These are phyloP conservation scores for Naganishia antarctica DNA, from an alignment of 768 basidiomycete species.

Conservation along the genomic window DNA sequence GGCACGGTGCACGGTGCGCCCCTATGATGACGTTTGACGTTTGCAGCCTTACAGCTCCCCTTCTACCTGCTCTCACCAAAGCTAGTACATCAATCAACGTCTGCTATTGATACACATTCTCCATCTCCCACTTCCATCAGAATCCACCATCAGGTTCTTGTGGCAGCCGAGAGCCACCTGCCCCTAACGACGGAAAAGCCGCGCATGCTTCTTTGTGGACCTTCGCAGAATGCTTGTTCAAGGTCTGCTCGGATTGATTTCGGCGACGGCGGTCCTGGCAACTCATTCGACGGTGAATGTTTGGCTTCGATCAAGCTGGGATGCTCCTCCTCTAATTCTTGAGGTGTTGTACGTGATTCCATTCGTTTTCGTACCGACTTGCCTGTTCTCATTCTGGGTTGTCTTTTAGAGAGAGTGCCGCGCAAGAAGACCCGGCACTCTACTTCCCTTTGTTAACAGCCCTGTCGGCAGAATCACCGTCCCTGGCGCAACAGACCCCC, in stretches of 20 bases:
- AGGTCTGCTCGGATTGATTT: constrained; percentile 9
- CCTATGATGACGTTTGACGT: no score
- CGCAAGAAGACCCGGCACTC: constrained; percentile 63
- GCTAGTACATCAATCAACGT: no score
- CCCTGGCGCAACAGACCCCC: constrained; percentile 53
- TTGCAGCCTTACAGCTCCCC: no score
- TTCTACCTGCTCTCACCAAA: no score
- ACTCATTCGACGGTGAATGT: constrained; percentile 58
- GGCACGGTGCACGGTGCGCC: no score
- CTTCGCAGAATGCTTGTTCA: background rate
- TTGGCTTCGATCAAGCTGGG: constrained; percentile 62
- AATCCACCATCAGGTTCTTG: no score
- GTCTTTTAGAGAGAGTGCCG: constrained; percentile 67
- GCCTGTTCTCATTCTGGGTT: constrained; percentile 13
- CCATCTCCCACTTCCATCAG: no score
- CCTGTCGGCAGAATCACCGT: constrained; percentile 55
- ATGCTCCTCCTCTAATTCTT: constrained; percentile 60
- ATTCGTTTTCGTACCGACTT: background rate
- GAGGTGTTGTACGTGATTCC: constrained; percentile 58
- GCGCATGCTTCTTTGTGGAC: background rate
- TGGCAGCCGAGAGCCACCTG: no score
- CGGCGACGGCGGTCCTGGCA: constrained; percentile 18
- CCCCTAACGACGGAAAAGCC: no score
- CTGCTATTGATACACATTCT: no score
- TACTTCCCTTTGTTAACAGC: constrained; percentile 74